Base-by-base conservation (phyloP, 1,139 yeast species). In the Pichia sp. region DNA sequence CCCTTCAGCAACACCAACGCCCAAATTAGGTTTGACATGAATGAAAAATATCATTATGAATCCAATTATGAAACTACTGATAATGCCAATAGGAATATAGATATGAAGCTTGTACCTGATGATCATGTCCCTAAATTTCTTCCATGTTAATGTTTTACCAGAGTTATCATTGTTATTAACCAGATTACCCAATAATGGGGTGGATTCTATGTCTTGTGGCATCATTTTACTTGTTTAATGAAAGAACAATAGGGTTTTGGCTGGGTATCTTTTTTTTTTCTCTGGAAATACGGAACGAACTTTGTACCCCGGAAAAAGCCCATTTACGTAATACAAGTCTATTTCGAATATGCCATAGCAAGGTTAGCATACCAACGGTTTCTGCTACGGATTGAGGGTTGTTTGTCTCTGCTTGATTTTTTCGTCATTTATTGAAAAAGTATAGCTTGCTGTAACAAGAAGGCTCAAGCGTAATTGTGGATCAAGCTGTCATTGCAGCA, bases 1-100 rank as follows among this genome's bases (percentile, higher is more conserved):
- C 2, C 67, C 62, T 35, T 64, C 53, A 3, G 59, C 56, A 5
- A 64, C 52, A 39, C 54, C 57, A 5, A 55, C 60, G 3, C 65
- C 64, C 1, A 61, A 45, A 23, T 54, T 49, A 7, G 65, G 64
- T n/a, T 49, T 44, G 4, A 59, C 57, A 31, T 45, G 47, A 4
- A 54, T 28, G 6, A 50, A 42, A 36, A 58, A 56, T 4, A 53
- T 33, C 4, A 48, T n/a, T 0, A 51, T 38, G 0, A 47, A 34
- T 2, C 52, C 40, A 10, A 52, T 33, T 3, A 57, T 36, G 2
- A 52, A 9, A 9, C 35, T 11, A 41, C 42, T 39, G 2, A 47
- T 41, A 3, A 43, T 5, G 3, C 29, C 33, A 16, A 52, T 50
- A 9, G 58, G 56, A 33, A 53, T 44, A 48, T 53, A 52, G 16